Evolutionary conservation across 371 early-diverging fungal genomes (phyloP).

Genomic region (Mortierella sp.): DNA sequence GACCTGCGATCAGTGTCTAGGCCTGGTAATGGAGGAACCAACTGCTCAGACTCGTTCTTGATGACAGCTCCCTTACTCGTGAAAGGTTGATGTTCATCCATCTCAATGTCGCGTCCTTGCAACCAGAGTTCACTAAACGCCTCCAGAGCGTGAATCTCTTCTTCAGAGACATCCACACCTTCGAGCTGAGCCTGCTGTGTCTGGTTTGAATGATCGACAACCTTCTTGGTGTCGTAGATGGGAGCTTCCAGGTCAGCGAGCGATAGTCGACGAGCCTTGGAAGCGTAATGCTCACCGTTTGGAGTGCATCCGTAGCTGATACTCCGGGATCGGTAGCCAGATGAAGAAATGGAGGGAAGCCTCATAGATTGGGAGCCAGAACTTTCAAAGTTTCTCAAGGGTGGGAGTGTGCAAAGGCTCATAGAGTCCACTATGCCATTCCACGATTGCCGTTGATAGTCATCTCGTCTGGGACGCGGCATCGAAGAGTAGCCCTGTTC

Average conservation of each 20-base stretch:
- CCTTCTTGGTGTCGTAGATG: conserved; percentile 40
- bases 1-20: conserved; percentile 29
- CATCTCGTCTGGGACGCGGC: not conserved
- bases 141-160: conserved; percentile 51
- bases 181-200: conserved; percentile 33
- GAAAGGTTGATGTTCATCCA: conserved; percentile 6
- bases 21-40: conserved; percentile 13
- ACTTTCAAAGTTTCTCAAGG: conserved; percentile 13
- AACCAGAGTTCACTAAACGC: conserved; percentile 50
- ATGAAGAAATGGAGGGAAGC: conserved; percentile 31
- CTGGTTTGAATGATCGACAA: conserved; percentile 26
- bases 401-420: conserved; percentile 32
- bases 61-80: conserved; percentile 4
- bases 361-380: conserved; percentile 6
- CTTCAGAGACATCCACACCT: conserved; percentile 49
- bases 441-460: conserved; percentile 20
- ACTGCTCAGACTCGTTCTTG: conserved; percentile 17
- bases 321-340: conserved; percentile 25
- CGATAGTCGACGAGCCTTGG: conserved; percentile 40
- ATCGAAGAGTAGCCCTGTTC: not conserved
- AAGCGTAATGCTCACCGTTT: conserved; percentile 8
- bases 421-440: conserved; percentile 37
- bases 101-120: conserved; percentile 38
- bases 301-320: conserved; percentile 11
- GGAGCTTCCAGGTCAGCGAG: conserved; percentile 48